These are phyloP conservation scores for Scheffersomyces cryptocercus DNA, from an alignment of 1,139 yeast species.

Conservation along the genomic window DNA sequence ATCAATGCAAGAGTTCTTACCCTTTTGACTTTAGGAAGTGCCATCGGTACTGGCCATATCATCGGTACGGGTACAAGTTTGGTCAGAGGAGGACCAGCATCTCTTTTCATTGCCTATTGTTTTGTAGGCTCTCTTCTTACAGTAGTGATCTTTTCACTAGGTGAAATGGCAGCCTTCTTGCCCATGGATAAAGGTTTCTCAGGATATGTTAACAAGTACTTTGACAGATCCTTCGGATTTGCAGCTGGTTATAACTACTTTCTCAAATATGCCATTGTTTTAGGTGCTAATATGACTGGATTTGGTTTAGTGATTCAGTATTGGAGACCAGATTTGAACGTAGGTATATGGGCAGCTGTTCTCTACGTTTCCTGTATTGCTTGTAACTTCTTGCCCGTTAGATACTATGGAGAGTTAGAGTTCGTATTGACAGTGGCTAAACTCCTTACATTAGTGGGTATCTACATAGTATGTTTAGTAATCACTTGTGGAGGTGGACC, in stretches of 20 bases:
- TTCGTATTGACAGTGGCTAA: constrained; percentile 17
- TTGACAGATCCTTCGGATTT: constrained; percentile 17
- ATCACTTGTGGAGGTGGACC: constrained; percentile 19
- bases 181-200: constrained; percentile 4
- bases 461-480: constrained; percentile 13
- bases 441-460: constrained; percentile 13
- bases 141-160: constrained; percentile 3
- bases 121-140: constrained; percentile 1
- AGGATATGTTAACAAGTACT: constrained; percentile 2
- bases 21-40: constrained; percentile 1
- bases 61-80: constrained; percentile 5
- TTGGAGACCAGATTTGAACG: constrained; percentile 13
- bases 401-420: constrained; percentile 22
- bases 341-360: constrained; percentile 16
- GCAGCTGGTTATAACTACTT: constrained; percentile 19
- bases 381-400: constrained; percentile 34
- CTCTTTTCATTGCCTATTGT: constrained; percentile 2
- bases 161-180: constrained; percentile 6
- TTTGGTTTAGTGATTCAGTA: constrained; percentile 15
- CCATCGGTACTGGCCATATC: not conserved
- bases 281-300: constrained; percentile 16
- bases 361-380: constrained; percentile 13
- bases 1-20: constrained; percentile 1
- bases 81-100: constrained; percentile 5
- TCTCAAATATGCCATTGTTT: constrained; percentile 15